A percentile compares a stretch with the other conserved stretches of the same genome.
These are phyloP conservation scores for Dalbergia oliveri DNA, from an alignment of 306 rosid genomes.

Conservation along the genomic window DNA sequence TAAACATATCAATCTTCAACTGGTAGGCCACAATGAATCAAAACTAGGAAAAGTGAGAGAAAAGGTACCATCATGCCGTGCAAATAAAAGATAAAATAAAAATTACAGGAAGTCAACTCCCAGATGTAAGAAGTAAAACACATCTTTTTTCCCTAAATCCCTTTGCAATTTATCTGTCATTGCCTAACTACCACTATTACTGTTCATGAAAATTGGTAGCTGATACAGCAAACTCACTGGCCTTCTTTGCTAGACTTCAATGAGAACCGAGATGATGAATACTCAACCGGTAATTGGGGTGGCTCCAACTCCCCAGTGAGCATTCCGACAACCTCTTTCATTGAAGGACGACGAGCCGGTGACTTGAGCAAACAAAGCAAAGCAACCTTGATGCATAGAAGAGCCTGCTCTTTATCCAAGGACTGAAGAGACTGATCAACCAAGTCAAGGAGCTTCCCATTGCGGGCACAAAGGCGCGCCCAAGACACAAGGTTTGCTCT, in stretches of 20 bases:
- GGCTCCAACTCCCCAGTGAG: constrained; percentile 65
- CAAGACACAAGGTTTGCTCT: constrained; percentile 82
- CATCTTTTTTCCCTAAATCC: background rate
- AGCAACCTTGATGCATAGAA: constrained; percentile 77
- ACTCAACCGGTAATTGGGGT: constrained; percentile 66
- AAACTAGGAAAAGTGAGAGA: constrained; percentile 24
- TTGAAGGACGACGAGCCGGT: constrained; percentile 80
- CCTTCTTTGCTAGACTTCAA: constrained; percentile 53
- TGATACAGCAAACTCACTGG: constrained; percentile 48
- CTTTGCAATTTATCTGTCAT: constrained; percentile 23
- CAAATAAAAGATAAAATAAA: background rate
- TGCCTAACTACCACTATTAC: constrained; percentile 5
- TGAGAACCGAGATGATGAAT: constrained; percentile 62
- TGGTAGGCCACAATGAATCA: constrained; percentile 35
- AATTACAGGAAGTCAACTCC: background rate
- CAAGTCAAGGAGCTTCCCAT: constrained; percentile 78
- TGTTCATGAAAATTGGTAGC: constrained; percentile 2
- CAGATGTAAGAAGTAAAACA: background rate
- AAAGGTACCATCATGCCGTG: constrained; percentile 10
- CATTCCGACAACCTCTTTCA: constrained; percentile 81
- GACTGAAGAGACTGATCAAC: constrained; percentile 62
- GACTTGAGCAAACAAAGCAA: constrained; percentile 73
- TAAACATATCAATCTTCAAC: constrained; percentile 29
- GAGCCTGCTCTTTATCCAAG: constrained; percentile 70
- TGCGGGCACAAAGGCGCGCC: constrained; percentile 79